Conservation (phyloP, 306 rosid species). For the Luffa acutangula region DNA sequence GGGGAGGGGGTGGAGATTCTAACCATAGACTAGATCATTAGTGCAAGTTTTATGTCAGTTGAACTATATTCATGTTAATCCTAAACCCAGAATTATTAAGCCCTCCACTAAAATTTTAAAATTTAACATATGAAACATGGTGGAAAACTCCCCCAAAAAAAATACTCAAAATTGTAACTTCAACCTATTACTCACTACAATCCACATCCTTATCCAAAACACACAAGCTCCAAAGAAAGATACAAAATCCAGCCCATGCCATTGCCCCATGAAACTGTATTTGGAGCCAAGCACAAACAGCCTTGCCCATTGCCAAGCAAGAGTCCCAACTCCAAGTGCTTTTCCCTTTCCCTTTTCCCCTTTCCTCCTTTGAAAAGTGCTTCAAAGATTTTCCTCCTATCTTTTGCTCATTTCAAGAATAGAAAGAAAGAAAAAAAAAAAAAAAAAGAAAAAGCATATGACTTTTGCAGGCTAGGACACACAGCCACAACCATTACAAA, state of each 20-base stretch:
- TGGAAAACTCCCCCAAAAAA: no score
- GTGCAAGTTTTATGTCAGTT: no score
- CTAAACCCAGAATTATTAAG: no score
- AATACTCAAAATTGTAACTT: no score
- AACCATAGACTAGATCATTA: no score
- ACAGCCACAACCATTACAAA: no score
- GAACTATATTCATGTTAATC: no score
- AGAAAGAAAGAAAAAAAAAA: neutral
- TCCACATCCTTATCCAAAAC: neutral
- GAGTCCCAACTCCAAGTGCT: neutral
- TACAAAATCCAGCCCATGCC: neutral
- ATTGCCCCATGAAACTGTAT: neutral
- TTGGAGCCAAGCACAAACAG: neutral
- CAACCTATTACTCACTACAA: neutral
- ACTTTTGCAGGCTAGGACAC: neutral
- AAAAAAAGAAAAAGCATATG: neutral
- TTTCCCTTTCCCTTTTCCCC: neutral
- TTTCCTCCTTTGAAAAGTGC: neutral
- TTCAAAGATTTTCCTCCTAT: neutral
- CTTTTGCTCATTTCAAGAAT: neutral
- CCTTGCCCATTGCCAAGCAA: neutral
- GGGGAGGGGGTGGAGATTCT: no score
- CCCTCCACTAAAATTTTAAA: no score
- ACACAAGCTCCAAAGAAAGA: neutral
- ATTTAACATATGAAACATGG: no score